A percentile compares a stretch with the other conserved stretches of the same genome.
These are phyloP conservation scores for Ceratobasidium sp. DNA, from an alignment of 1,284 basidiomycete genomes.

Conservation along the genomic window DNA sequence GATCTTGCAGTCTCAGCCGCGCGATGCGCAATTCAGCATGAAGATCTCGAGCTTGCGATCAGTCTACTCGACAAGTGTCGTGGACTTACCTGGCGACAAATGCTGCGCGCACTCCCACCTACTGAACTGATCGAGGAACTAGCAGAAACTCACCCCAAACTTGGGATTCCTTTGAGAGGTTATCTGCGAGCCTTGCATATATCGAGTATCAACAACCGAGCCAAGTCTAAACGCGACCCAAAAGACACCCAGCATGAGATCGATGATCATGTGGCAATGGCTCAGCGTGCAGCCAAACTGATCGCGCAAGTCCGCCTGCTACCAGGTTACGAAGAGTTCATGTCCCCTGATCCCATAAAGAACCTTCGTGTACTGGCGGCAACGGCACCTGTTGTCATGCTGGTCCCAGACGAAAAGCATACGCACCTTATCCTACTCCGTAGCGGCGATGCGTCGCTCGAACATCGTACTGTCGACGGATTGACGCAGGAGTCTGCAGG, in stretches of 20 bases:
- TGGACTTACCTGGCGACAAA: slow-evolving; percentile 15
- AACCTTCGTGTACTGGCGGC: not conserved
- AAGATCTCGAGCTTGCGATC: slow-evolving; percentile 4
- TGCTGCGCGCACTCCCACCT: slow-evolving; percentile 11
- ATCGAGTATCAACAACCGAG: not conserved
- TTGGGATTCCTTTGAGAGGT: slow-evolving; percentile 9
- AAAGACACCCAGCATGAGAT: slow-evolving; percentile 1
- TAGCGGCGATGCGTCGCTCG: not conserved
- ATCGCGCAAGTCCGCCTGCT: not conserved
- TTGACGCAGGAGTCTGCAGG: not conserved
- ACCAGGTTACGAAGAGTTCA: slow-evolving; percentile 16
- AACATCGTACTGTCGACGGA: not conserved
- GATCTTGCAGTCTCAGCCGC: slow-evolving; percentile 24
- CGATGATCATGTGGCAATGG: slow-evolving; percentile 8
- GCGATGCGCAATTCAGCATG: not conserved
- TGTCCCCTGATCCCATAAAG: slow-evolving; percentile 12
- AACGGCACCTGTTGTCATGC: slow-evolving; percentile 3
- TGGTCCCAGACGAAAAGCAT: slow-evolving; percentile 5
- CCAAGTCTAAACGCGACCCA: not conserved
- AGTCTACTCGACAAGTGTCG: slow-evolving; percentile 27
- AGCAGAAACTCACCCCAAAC: not conserved
- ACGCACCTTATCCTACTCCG: slow-evolving; percentile 14
- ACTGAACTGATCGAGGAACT: not conserved
- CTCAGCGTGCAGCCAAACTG: not conserved
- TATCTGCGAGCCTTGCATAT: slow-evolving; percentile 25